Conservation (phyloP, 805 yeast species). For the Metschnikowia gruessii region DNA sequence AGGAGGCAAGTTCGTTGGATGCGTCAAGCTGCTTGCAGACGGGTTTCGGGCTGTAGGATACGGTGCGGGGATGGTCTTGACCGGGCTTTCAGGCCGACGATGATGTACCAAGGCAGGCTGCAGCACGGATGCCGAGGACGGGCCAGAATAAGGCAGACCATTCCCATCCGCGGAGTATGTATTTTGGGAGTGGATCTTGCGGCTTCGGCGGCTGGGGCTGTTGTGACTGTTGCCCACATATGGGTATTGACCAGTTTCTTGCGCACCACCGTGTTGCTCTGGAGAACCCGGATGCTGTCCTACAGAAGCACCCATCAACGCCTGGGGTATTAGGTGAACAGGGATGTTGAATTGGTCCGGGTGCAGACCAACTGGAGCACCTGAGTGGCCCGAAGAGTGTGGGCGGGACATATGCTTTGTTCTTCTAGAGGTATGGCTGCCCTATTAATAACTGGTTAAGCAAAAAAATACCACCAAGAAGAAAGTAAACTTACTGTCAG, state of each 20-base stretch:
- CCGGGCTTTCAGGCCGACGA: constrained; percentile 1
- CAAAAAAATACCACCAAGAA: too few relatives aligned
- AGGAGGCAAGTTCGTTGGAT: neutral
- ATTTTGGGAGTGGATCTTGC: too few relatives aligned
- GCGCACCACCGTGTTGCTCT: neutral
- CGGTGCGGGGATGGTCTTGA: neutral
- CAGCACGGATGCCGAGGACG: constrained; percentile 2
- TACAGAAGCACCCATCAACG: constrained; percentile 16
- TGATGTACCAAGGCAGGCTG: constrained; percentile 3
- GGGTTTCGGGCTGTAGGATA: constrained; percentile 1
- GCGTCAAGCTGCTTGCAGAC: constrained; percentile 5
- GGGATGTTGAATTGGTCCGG: constrained; percentile 26
- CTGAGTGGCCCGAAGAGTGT: constrained; percentile 2
- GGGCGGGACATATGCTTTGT: constrained; percentile 4
- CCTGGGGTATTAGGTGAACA: constrained; percentile 28
- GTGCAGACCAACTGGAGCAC: constrained; percentile 6
- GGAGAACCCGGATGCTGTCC: constrained; percentile 4
- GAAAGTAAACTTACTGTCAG: too few relatives aligned
- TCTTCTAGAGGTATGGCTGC: neutral
- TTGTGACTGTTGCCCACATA: neutral
- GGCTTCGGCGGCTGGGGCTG: neutral
- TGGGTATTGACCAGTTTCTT: neutral
- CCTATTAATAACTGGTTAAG: neutral
- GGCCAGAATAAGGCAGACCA: constrained; percentile 4
- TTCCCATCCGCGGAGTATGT: neutral